A percentile compares a stretch with the other conserved stretches of the same genome.
These are phyloP conservation scores for Pseudogymnoascus pannorum DNA, from an alignment of 2,329 filamentous ascomycete genomes.

Conservation along the genomic window DNA sequence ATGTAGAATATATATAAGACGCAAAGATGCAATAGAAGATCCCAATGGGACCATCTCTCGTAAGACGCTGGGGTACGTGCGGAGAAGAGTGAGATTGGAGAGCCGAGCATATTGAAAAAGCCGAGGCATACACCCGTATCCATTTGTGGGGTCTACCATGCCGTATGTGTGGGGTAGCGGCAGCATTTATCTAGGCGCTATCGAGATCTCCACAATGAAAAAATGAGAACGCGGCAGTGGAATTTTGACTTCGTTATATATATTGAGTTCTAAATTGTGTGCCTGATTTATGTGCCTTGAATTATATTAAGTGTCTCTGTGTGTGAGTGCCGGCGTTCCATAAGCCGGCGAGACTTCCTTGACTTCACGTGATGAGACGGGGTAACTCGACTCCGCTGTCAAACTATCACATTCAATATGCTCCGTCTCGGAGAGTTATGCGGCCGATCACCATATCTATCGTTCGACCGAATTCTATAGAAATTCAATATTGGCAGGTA, in stretches of 20 bases:
- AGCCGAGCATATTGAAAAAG: not conserved
- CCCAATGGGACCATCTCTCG: not conserved
- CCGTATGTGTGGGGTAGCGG: conserved; percentile 6
- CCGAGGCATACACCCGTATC: not conserved
- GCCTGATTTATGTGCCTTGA: not conserved
- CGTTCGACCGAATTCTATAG: not conserved
- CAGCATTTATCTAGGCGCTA: not conserved
- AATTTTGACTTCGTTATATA: not conserved
- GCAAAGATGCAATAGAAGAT: conserved; percentile 4
- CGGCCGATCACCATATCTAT: not conserved
- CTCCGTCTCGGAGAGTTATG: not conserved
- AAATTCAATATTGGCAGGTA: not conserved
- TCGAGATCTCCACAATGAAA: not conserved
- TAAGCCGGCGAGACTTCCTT: not conserved
- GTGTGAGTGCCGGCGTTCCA: not conserved
- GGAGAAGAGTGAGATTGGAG: not conserved
- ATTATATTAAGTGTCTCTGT: not conserved
- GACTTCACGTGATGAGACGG: not conserved
- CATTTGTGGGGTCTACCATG: not conserved
- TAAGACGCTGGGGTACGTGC: not conserved
- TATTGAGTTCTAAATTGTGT: no score
- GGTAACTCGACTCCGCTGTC: not conserved
- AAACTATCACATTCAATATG: not conserved
- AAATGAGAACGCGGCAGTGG: not conserved
- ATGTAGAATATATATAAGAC: not conserved